These are phyloP conservation scores for Solanum megistacrolobum DNA, from an alignment of 257 asterid species.

Conservation along the genomic window DNA sequence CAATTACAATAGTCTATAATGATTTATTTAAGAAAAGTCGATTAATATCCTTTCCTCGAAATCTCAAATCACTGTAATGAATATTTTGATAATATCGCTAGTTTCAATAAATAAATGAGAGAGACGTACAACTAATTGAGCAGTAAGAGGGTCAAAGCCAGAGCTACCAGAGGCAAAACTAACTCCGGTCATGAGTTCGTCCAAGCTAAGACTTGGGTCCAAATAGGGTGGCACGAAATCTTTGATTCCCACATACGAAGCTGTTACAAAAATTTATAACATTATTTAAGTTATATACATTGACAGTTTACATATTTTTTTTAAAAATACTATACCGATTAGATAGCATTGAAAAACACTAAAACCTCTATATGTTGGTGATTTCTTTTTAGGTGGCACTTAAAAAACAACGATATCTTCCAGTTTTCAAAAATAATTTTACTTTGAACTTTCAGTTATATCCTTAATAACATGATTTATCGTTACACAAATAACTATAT, in stretches of 20 bases:
- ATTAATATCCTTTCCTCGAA: not conserved
- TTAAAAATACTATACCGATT: not conserved
- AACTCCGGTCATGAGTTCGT: conserved; percentile 67
- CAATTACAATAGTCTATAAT: not conserved
- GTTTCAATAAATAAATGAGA: not conserved
- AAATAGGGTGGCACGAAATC: conserved; percentile 65
- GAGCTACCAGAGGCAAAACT: conserved; percentile 69
- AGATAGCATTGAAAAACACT: not conserved
- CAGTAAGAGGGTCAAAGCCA: conserved; percentile 63
- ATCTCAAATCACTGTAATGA: not conserved
- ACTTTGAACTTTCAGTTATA: too few relatives aligned
- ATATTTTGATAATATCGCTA: not conserved
- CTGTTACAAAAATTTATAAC: conserved; percentile 16
- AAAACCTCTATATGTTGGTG: not conserved
- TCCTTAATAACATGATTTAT: too few relatives aligned
- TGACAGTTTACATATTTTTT: not conserved
- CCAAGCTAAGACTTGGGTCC: conserved; percentile 45
- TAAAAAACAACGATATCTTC: too few relatives aligned
- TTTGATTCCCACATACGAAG: conserved; percentile 41
- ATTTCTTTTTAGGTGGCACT: not conserved
- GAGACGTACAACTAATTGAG: conserved; percentile 23
- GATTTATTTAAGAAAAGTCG: not conserved
- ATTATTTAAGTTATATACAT: not conserved
- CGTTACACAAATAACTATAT: too few relatives aligned
- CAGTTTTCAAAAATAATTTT: too few relatives aligned